phyloP scores from a whole-genome alignment of 805 yeast species.

The Yamadazyma insecticola region DNA sequence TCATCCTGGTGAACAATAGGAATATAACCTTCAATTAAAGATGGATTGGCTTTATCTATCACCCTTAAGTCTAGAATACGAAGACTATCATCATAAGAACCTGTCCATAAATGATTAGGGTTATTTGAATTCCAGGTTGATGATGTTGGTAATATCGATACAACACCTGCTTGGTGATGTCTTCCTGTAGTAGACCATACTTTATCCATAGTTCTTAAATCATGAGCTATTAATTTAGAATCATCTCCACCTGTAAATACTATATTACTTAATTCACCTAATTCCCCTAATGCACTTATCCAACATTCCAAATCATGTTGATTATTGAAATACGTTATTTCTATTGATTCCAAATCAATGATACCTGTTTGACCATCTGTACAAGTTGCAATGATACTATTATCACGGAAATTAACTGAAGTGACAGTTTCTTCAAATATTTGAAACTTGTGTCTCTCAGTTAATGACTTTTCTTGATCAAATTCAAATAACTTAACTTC shows the following conservation, averaged over 20 bases:
- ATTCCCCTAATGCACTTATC: constrained; percentile 71
- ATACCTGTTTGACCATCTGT: constrained; percentile 62
- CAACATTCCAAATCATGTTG: constrained; percentile 79
- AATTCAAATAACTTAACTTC: constrained; percentile 58
- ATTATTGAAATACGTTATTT: constrained; percentile 21
- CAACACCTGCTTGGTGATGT: constrained; percentile 88
- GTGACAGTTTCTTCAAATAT: constrained; percentile 40
- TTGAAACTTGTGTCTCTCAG: background rate
- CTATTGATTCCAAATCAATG: constrained; percentile 23
- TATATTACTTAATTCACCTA: constrained; percentile 48
- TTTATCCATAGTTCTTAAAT: constrained; percentile 39
- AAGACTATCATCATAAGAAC: constrained; percentile 84
- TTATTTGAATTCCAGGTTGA: constrained; percentile 38
- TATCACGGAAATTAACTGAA: constrained; percentile 36
- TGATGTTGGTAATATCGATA: constrained; percentile 58
- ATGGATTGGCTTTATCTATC: constrained; percentile 34
- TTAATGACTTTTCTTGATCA: constrained; percentile 2
- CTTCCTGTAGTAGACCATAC: constrained; percentile 41
- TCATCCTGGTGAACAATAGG: constrained; percentile 44
- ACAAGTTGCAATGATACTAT: constrained; percentile 41
- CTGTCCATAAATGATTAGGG: constrained; percentile 67
- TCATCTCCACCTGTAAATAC: constrained; percentile 93
- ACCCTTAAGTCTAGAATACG: constrained; percentile 66
- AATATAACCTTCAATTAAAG: constrained; percentile 39
- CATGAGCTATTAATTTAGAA: constrained; percentile 68